phyloP scores from a whole-genome alignment of 768 basidiomycete genomes.

The Lactifluus hygrophoroides region DNA sequence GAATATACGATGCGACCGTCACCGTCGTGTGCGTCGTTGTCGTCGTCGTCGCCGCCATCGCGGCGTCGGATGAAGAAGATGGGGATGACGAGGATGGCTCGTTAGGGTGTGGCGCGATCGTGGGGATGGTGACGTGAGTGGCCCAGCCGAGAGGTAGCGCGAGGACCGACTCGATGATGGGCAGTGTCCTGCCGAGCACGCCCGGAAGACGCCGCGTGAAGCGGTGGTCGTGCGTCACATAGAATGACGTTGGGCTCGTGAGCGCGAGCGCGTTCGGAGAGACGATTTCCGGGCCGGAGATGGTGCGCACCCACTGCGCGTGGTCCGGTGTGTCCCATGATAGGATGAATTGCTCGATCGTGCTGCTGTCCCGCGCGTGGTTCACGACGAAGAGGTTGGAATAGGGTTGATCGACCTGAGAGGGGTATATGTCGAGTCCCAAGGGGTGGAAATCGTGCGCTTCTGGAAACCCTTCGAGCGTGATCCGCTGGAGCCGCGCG shows the following conservation, averaged over 20 bases:
- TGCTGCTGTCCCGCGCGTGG: slow-evolving; percentile 51
- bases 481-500: slow-evolving; percentile 32
- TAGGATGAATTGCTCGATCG: slow-evolving; percentile 60
- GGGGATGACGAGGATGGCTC: background rate
- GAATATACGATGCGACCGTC: slow-evolving; percentile 36
- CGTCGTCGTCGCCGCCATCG: no score
- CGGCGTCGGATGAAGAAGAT: background rate
- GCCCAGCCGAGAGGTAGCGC: slow-evolving; percentile 54
- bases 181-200: slow-evolving; percentile 39
- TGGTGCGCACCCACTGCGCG: slow-evolving; percentile 51
- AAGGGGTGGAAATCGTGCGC: slow-evolving; percentile 64
- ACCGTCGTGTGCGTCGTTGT: slow-evolving; percentile 28
- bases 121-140: slow-evolving; percentile 39
- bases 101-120: slow-evolving; percentile 2
- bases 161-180: slow-evolving; percentile 47
- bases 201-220: slow-evolving; percentile 52
- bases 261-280: slow-evolving; percentile 61
- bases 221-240: slow-evolving; percentile 64
- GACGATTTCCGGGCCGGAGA: slow-evolving; percentile 48
- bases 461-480: slow-evolving; percentile 44
- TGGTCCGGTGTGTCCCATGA: slow-evolving; percentile 34
- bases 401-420: slow-evolving; percentile 32
- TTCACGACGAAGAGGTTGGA: slow-evolving; percentile 62
- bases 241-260: slow-evolving; percentile 60
- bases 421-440: slow-evolving; percentile 52